Conservation (phyloP, 805 yeast species). For the Starmerella riodocensis region DNA sequence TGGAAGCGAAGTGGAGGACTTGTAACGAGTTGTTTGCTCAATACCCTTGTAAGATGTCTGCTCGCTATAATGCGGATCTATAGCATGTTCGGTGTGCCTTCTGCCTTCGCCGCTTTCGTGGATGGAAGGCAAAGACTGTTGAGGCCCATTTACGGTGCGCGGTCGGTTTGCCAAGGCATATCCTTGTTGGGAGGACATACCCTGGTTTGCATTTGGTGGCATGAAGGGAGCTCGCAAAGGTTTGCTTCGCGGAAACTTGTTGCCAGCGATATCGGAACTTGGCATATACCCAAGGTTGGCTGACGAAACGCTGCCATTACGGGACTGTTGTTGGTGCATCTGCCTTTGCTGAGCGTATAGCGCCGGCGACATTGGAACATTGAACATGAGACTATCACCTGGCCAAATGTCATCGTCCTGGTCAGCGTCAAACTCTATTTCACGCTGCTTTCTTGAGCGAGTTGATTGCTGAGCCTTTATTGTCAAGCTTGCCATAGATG, state of each 20-base stretch:
- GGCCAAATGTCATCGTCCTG: constrained; percentile 45
- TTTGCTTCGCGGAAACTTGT: too few relatives aligned
- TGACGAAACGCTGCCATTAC: not conserved
- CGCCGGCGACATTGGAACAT: constrained; percentile 53
- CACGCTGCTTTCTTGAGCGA: constrained; percentile 24
- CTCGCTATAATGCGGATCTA: not conserved
- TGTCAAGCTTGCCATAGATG: constrained; percentile 22
- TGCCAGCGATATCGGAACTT: not conserved
- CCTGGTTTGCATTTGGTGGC: too few relatives aligned
- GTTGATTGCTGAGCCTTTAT: constrained; percentile 12
- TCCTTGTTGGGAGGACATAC: too few relatives aligned
- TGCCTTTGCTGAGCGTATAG: constrained; percentile 28
- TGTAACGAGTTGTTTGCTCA: not conserved
- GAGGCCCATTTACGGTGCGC: not conserved
- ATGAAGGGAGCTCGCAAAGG: too few relatives aligned
- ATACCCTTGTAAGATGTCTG: not conserved
- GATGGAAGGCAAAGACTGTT: constrained; percentile 6
- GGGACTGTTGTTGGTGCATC: constrained; percentile 1
- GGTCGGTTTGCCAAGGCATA: not conserved
- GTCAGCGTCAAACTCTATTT: constrained; percentile 26
- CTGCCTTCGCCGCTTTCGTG: constrained; percentile 1
- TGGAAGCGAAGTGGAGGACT: constrained; percentile 1
- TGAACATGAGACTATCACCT: constrained; percentile 41
- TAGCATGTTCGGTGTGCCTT: not conserved
- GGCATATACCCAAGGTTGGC: not conserved